phyloP scores from a whole-genome alignment of 75 land plant genomes.

The Selaginella moellendorffii region DNA sequence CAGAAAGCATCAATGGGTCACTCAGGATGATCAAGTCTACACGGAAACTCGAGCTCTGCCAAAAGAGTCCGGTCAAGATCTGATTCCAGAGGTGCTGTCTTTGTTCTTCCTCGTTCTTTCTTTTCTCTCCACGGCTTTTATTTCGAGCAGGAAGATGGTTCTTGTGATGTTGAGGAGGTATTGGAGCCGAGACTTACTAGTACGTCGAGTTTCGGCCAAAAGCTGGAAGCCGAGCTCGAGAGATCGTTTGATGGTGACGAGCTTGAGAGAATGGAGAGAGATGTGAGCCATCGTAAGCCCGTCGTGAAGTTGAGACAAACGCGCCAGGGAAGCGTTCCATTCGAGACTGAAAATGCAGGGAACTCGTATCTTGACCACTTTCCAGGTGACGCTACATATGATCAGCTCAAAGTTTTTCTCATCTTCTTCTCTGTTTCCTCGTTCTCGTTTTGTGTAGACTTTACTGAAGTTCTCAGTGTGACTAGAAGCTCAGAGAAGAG shows the following conservation, averaged over 20 bases:
- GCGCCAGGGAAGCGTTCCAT: constrained; percentile 13
- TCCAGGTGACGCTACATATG: constrained; percentile 20
- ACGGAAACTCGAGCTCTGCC: too few species aligned
- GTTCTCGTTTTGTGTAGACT: constrained; percentile 12
- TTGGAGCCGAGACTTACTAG: background rate
- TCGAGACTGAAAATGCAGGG: constrained; percentile 22
- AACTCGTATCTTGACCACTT: constrained; percentile 33
- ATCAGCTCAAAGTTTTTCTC: background rate
- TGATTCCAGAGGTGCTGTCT: too few species aligned
- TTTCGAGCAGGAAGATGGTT: background rate
- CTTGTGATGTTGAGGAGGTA: background rate
- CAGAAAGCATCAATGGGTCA: background rate
- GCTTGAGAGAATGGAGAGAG: constrained; percentile 14
- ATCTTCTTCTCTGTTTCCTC: background rate
- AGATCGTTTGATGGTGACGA: constrained; percentile 22
- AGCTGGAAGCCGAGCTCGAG: constrained; percentile 19
- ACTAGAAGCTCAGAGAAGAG: constrained; percentile 12
- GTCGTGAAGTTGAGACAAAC: constrained; percentile 22
- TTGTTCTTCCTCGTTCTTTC: too few species aligned
- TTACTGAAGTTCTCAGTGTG: constrained; percentile 11
- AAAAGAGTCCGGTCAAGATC: too few species aligned
- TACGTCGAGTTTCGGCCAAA: constrained; percentile 10
- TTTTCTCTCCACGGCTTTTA: background rate
- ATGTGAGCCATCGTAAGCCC: constrained; percentile 21
- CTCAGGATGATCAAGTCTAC: too few species aligned